Percentiles rank a stretch among this genome's conserved stretches.
Evolutionary conservation across 768 basidiomycete species (phyloP).

Genomic region (Auricularia heimuer): DNA sequence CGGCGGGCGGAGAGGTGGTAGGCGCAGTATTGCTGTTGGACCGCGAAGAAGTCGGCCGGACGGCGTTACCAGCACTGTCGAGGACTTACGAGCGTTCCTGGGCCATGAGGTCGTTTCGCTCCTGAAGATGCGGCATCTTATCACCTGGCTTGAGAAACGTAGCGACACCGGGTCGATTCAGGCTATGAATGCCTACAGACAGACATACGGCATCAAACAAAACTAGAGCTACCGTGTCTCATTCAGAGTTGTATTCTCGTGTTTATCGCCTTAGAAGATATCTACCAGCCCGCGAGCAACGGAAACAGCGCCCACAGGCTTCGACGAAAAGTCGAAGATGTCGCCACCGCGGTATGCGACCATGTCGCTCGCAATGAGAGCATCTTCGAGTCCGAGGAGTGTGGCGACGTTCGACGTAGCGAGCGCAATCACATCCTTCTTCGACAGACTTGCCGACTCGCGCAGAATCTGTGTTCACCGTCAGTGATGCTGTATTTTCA

Average conservation of each 20-base stretch:
- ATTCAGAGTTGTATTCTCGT: background rate
- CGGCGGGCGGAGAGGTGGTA: slow-evolving; percentile 69
- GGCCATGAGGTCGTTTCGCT: slow-evolving; percentile 70
- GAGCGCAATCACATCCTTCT: slow-evolving; percentile 22
- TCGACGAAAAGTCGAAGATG: slow-evolving; percentile 15
- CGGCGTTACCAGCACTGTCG: slow-evolving; percentile 59
- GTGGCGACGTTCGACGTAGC: slow-evolving; percentile 27
- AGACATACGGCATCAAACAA: slow-evolving; percentile 47
- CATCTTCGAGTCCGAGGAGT: slow-evolving; percentile 23
- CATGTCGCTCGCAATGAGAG: slow-evolving; percentile 19
- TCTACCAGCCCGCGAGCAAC: background rate
- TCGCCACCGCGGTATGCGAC: slow-evolving; percentile 24
- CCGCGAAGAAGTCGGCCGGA: slow-evolving; percentile 72
- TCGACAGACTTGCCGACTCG: slow-evolving; percentile 17
- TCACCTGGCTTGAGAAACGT: slow-evolving; percentile 68
- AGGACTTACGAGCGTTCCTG: slow-evolving; percentile 68
- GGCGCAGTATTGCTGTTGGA: slow-evolving; percentile 85
- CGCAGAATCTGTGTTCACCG: slow-evolving; percentile 4
- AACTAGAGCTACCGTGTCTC: background rate
- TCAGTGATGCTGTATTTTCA: slow-evolving; percentile 22
- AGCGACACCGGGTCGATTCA: slow-evolving; percentile 53
- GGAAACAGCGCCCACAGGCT: slow-evolving; percentile 6
- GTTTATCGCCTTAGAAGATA: background rate
- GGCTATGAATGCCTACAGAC: slow-evolving; percentile 69
- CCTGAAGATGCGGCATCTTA: slow-evolving; percentile 75